Evolutionary conservation across 2,329 filamentous ascomycete genomes (phyloP).

Genomic region (Trichophyton schoenleinii): DNA sequence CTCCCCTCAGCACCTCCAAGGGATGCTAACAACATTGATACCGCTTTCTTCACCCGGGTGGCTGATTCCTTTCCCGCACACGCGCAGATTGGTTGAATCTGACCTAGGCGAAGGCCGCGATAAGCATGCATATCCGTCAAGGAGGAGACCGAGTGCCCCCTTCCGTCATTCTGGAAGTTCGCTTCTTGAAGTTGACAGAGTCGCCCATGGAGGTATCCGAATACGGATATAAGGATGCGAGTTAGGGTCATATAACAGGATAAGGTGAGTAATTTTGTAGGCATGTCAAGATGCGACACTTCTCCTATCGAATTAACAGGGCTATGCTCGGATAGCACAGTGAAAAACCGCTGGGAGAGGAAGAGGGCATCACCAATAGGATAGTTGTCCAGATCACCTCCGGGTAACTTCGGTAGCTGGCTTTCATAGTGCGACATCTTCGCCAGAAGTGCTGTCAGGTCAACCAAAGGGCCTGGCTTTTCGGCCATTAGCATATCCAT

Average conservation of each 20-base stretch:
- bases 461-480: not conserved
- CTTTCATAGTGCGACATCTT: not conserved
- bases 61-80: not conserved
- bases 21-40: not conserved
- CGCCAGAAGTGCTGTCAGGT: not conserved
- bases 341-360: not conserved
- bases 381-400: not conserved
- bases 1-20: not conserved
- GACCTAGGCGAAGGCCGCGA: not conserved
- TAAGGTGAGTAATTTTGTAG: not conserved
- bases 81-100: not conserved
- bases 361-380: not conserved
- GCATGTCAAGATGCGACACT: not conserved
- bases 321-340: not conserved
- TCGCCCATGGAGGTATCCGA: not conserved
- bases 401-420: not conserved
- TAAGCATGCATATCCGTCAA: not conserved
- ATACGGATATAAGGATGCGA: not conserved
- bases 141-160: not conserved
- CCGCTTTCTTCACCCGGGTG: not conserved
- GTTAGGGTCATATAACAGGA: not conserved
- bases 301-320: not conserved
- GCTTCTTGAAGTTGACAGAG: not conserved
- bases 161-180: not conserved
- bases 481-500: not conserved